Base-by-base conservation (phyloP, 2,329 filamentous ascomycete species). In the Fusarium nanum region DNA sequence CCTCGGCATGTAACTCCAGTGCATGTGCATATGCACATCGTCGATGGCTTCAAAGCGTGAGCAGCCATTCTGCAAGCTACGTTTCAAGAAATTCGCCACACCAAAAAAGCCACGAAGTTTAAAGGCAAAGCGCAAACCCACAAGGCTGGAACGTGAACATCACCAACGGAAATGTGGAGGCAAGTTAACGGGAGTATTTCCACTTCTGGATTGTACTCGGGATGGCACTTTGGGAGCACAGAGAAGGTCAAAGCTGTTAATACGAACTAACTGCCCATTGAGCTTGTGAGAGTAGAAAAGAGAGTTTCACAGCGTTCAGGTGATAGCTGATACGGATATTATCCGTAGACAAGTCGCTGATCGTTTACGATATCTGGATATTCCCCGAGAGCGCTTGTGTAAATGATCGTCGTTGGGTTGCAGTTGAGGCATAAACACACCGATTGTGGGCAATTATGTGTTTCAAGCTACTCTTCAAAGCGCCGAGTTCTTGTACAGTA, bases 291-390 rank as follows among this genome's bases (percentile, higher is more conserved):
- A 23, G 23, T 18, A n/a, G 23, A 25, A 22, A 20, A 41, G 1
- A 46, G 41, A 60, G 68, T 70, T 55, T 60, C 64, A 72, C 68
- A 64, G 50, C 68, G 46, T 64, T 56, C 53, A 60, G 68, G 56
- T 54, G 56, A 71, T 71, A 57, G 23, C 56, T 63, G 65, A 72
- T 72, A 70, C 55, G 44, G 50, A 54, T 34, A 52, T 62, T 60
- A 12, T 6, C 34, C 18, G 34, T n/a, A 52, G 32, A 68, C 46
- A 42, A 56, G 18, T 22, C 18, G 68, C 50, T 64, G 68, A 71
- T 69, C 64, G 53, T 66, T 57, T 55, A 48, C 60, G 56, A 37
- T 41, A 54, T 68, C 30, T 61, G 68, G 55, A 46, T 65, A 61
- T 56, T 45, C 55, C 55, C 61, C 40, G 62, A 66, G 18, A 27